These are phyloP conservation scores for Eucalyptus tenuipes DNA, from an alignment of 345 rosid genomes.

Conservation along the genomic window DNA sequence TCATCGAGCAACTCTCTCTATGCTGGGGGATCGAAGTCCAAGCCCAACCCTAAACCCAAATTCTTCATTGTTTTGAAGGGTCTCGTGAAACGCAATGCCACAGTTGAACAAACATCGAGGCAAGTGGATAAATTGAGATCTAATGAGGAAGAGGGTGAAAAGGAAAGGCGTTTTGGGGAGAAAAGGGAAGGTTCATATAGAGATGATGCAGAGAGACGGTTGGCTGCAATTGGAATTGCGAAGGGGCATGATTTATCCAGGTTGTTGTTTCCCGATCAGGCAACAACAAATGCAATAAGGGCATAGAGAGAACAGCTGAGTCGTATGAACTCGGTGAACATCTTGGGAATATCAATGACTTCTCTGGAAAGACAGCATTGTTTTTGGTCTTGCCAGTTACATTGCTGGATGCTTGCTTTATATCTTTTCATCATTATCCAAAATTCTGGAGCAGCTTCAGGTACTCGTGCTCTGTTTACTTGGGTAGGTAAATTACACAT, in stretches of 20 bases:
- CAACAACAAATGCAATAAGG: constrained; percentile 43
- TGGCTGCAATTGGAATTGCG: constrained; percentile 14
- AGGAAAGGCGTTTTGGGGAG: background rate
- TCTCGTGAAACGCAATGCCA: background rate
- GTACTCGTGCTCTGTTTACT: background rate
- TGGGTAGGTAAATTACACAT: background rate
- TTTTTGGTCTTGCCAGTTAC: too few species aligned
- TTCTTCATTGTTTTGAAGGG: background rate
- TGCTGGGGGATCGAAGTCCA: constrained; percentile 15
- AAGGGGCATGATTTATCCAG: background rate
- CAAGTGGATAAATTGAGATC: constrained; percentile 4
- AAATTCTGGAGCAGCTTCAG: too few species aligned
- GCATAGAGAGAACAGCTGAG: constrained; percentile 55
- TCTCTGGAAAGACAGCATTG: too few species aligned
- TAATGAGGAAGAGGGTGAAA: background rate
- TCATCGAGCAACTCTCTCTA: constrained; percentile 30
- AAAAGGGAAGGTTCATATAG: background rate
- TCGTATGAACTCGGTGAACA: too few species aligned
- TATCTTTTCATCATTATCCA: too few species aligned
- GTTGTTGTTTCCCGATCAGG: constrained; percentile 15
- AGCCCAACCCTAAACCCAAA: background rate
- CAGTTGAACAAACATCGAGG: background rate
- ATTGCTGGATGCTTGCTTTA: too few species aligned
- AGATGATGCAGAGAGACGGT: background rate
- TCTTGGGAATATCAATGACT: too few species aligned